phyloP scores from a whole-genome alignment of 371 early-diverging fungal species.

The Amoeboaphelidium protococcarum region DNA sequence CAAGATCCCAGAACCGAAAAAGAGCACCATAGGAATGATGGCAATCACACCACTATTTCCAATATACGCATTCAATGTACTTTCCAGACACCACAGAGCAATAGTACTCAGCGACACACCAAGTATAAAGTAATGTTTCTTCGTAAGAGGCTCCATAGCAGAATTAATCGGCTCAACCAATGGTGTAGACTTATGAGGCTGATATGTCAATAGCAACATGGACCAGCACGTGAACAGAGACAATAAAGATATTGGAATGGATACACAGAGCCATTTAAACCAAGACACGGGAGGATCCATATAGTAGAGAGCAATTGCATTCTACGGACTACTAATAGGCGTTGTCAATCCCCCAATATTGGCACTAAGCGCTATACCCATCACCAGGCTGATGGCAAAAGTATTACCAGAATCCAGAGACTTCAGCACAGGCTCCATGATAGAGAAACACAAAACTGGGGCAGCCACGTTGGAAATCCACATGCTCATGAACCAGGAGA shows the following conservation, averaged over 20 bases:
- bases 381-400: slow-evolving; percentile 54
- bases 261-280: slow-evolving; percentile 63
- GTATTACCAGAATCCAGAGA: slow-evolving; percentile 33
- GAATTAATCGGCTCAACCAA: not conserved
- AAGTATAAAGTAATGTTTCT: slow-evolving; percentile 30
- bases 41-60: slow-evolving; percentile 86
- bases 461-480: slow-evolving; percentile 95
- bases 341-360: slow-evolving; percentile 91
- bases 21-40: slow-evolving; percentile 62
- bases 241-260: slow-evolving; percentile 48
- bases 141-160: slow-evolving; percentile 13
- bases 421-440: slow-evolving; percentile 55
- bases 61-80: slow-evolving; percentile 29
- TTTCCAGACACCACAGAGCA: slow-evolving; percentile 60
- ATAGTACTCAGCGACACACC: slow-evolving; percentile 35
- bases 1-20: slow-evolving; percentile 57
- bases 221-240: slow-evolving; percentile 50
- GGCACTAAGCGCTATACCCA: slow-evolving; percentile 77
- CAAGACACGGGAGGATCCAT: slow-evolving; percentile 14
- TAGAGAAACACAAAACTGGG: slow-evolving; percentile 80
- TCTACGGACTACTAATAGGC: slow-evolving; percentile 92
- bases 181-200: slow-evolving; percentile 28
- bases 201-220: slow-evolving; percentile 36
- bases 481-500: slow-evolving; percentile 81
- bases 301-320: slow-evolving; percentile 20